Base-by-base conservation (phyloP, 352 stramenopile genomes). In the Sclerospora graminicola region DNA sequence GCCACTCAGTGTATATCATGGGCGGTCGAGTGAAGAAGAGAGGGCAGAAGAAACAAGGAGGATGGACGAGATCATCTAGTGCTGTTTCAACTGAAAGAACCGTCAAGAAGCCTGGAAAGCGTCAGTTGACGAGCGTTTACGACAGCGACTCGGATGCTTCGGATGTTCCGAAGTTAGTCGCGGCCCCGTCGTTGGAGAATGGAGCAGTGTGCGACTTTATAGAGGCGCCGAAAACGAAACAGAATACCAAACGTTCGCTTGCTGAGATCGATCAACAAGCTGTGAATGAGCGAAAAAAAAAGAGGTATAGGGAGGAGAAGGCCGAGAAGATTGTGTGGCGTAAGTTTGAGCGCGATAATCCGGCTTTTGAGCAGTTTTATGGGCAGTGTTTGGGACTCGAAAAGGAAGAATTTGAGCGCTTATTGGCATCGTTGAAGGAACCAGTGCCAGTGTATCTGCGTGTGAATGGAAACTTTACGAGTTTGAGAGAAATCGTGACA, bases 271-370 rank as follows among this genome's bases (percentile, higher is more conserved):
- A 79, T 51, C 69, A 84, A 41, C 65, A 82, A 11, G 70, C 57
- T 13, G 51, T 69, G 48, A 56, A 69, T 29, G 61, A 72, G 45
- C 43, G 71, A 37, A 82, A 83, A 37, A 82, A 83, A 54, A 77
- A 81, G 52, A 54, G 64, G 20, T 70, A 71, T 40, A 60, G 75
- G 13, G 65, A 83, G 41, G 60, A 73, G 33, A 83, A 82, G 42
- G 78, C 79, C 4, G 64, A 87, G 60, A 91, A 91, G 54, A 82
- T 91, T 40, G 76, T 91, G 44, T 91, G 79, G 79, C 79, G 79
- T 53, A 91, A 91, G 46, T 91, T 91, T 39, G 76, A 85, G 42
- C 66, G 79, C 16, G 77, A 89, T 52, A 93, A 93, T 55, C 54
- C 42, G 18, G 50, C 70, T 7, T 95, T 94, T 41, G 79, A 93